Evolutionary conservation across 192 early-diverging fungal species (phyloP), one percentile per base, ranked within the genome.

Genomic region (Dissophora globulifera): DNA sequence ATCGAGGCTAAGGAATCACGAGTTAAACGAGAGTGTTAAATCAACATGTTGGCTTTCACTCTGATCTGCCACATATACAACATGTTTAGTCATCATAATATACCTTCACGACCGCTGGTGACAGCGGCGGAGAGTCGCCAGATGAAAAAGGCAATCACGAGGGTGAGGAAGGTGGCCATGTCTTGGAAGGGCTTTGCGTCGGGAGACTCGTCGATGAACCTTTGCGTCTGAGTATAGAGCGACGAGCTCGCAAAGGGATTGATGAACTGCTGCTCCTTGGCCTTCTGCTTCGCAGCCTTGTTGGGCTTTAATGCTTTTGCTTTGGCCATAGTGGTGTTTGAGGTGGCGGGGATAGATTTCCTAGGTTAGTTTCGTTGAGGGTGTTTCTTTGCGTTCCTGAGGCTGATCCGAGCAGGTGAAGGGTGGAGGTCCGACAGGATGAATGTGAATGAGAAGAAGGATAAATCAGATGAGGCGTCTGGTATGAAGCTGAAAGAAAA

Each of bases 121-220:
- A 65, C 43, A 40, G 70, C 61, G 31, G 26, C 50, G 15, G 47
- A 59, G 30, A 75, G 50, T 31, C 62, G 50, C 70, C 70, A 75
- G 62, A 75, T 65, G 16, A 64, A 65, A 32, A 75, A 65, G 15
- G 23, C 35, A 9, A 75, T n/a, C 50, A 65, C 7, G 25, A 40
- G 22, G 4, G 65, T 19, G 57, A 75, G 9, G 4, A 75, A 9
- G 30, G 59, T 65, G 16, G 57, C 31, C 62, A 75, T 64, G 33
- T 75, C 70, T 22, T 62, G 32, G 50, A 75, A 75, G 16, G 70
- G 70, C 16, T 65, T 75, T 13, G 62, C 70, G 29, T 75, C 62
- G 9, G 52, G 52, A 20, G 55, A 15, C 7, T 65, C 60, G 33
- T 50, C 50, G 57, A 75, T 58, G 15, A 54, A 59, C 42, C 65